These are phyloP conservation scores for Zygoascus tannicola DNA, from an alignment of 805 yeast species.

Conservation along the genomic window DNA sequence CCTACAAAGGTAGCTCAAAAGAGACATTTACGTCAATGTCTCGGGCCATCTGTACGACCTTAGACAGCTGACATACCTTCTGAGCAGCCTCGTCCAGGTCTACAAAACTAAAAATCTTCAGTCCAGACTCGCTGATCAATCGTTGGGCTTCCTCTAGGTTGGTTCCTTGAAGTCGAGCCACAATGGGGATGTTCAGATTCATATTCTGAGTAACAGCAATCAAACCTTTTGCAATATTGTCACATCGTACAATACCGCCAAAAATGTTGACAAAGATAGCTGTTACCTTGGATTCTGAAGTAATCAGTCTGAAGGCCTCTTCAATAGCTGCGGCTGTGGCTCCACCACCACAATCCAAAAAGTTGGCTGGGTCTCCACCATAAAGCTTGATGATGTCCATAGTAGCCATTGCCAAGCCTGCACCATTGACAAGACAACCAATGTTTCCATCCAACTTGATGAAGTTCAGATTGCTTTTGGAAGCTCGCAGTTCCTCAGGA, in stretches of 20 bases:
- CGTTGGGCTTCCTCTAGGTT: slow-evolving; percentile 83
- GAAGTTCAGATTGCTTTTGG: slow-evolving; percentile 83
- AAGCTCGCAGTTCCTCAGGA: slow-evolving; percentile 91
- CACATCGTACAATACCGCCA: slow-evolving; percentile 99
- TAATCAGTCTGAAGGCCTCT: slow-evolving; percentile 88
- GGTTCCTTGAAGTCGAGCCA: slow-evolving; percentile 98
- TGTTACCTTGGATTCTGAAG: slow-evolving; percentile 79
- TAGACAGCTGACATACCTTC: slow-evolving; percentile 74
- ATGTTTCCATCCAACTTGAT: slow-evolving; percentile 97
- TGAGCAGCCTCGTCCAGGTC: slow-evolving; percentile 97
- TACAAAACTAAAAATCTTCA: slow-evolving; percentile 82
- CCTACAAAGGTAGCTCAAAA: slow-evolving; percentile 38
- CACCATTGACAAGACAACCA: slow-evolving; percentile 98
- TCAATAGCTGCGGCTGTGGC: slow-evolving; percentile 98
- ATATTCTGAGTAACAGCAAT: slow-evolving; percentile 86
- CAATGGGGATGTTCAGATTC: slow-evolving; percentile 86
- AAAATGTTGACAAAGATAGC: slow-evolving; percentile 97
- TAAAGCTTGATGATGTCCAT: slow-evolving; percentile 97
- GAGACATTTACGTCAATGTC: slow-evolving; percentile 41
- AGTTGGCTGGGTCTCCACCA: slow-evolving; percentile 99
- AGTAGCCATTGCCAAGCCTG: slow-evolving; percentile 99
- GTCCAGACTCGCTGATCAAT: slow-evolving; percentile 78
- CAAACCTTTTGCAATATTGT: slow-evolving; percentile 95
- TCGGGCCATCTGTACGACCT: slow-evolving; percentile 39
- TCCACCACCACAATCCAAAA: slow-evolving; percentile 99